Conservation (phyloP, 495 filamentous ascomycete species). For the Acidomyces sp. region DNA sequence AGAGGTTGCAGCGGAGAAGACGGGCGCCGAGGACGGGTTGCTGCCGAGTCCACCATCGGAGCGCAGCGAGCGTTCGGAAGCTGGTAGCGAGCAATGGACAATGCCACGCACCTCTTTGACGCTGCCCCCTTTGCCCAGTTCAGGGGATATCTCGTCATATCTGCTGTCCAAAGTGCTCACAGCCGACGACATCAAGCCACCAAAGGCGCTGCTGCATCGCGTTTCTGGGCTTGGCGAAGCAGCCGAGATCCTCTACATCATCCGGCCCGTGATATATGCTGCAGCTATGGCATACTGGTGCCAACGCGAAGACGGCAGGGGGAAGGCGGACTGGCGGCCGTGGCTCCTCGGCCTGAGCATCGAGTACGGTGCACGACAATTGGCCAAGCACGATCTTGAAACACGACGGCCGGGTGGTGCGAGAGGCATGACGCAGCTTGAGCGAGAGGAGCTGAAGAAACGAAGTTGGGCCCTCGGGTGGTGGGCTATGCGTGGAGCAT, state of each 20-base stretch:
- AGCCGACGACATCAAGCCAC: constrained; percentile 89
- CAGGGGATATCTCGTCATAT: constrained; percentile 68
- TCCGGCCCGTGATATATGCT: constrained; percentile 81
- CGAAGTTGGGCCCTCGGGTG: constrained; percentile 81
- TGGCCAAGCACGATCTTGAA: constrained; percentile 62
- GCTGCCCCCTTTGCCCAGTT: constrained; percentile 66
- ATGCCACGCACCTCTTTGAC: constrained; percentile 88
- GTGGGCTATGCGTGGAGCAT: constrained; percentile 92
- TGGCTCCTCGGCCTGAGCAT: constrained; percentile 81
- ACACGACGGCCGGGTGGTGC: constrained; percentile 52
- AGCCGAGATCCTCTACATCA: constrained; percentile 80
- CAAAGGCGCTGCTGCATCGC: constrained; percentile 64
- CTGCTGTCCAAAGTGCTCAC: constrained; percentile 84
- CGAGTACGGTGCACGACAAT: constrained; percentile 74
- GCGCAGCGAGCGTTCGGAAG: constrained; percentile 27
- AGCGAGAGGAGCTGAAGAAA: constrained; percentile 74
- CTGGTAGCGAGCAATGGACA: constrained; percentile 50
- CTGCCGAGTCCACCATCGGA: constrained; percentile 31
- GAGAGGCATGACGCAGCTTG: constrained; percentile 62
- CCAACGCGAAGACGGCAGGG: constrained; percentile 39
- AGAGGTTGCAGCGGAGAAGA: constrained; percentile 38
- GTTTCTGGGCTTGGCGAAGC: constrained; percentile 57
- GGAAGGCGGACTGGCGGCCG: constrained; percentile 55
- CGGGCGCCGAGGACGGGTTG: constrained; percentile 26
- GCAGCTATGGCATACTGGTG: constrained; percentile 61